Base-by-base conservation (phyloP, 2,329 filamentous ascomycete genomes). In the Lasiodiplodia sp. region DNA sequence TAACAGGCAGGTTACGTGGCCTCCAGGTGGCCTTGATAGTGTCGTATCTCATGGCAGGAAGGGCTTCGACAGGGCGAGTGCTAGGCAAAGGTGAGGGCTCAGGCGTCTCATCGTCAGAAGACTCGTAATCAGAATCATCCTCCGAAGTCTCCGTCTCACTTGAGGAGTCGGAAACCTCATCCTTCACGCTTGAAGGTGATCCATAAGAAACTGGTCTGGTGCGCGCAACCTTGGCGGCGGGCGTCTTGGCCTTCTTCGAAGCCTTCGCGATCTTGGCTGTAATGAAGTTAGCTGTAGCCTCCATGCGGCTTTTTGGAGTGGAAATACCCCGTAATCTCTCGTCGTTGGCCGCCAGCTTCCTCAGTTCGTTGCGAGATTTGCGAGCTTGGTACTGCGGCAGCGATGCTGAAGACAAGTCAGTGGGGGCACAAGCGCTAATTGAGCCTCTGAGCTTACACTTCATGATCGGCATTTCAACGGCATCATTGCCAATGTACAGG, bases 21-120 rank as follows among this genome's bases (percentile, higher is more conserved):
- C 82, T 84, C 88, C 88, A 90, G 12, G 89, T 83, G 37, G 87
- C 87, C 75, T 87, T 87, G 68, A 89, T 84, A 11, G 86, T 83
- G 74, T 90, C 87, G 76, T 89, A 90, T 66, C 83, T 82, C 16
- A 84, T 83, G 53, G 83, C 86, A 72, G 81, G 84, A 69, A 85
- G 79, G 5, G 85, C 82, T 56, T 87, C 85, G 47, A 79, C 82
- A 11, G 88, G 85, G 31, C 87, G 82, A 68, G 79, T 79, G 23
- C 80, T 72, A 12, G 87, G 85, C 8, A 89, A 76, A 25, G 88
- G 88, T 18, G 86, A 87, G 18, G 81, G 79, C 69, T 89, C 86
- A 40, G 84, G 82, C 16, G 85, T 82, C 37, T 86, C 84, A 65
- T 83, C 79, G 66, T 88, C 86, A 66, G 85, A 81, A 1, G 85